Base-by-base conservation (phyloP, 2,329 filamentous ascomycete genomes). In the Lachnellula subtilissima region DNA sequence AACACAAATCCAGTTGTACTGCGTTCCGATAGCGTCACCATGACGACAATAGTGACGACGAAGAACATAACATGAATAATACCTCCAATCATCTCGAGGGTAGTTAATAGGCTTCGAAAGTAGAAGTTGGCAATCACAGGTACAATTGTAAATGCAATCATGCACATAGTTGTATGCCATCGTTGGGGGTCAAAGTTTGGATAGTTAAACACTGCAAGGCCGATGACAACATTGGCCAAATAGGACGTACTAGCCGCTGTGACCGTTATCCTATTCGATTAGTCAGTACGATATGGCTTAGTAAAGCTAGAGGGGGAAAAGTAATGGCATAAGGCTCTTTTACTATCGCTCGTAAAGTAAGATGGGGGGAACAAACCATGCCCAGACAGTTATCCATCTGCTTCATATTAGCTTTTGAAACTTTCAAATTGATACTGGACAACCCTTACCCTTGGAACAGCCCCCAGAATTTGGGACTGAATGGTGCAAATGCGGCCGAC, bases 11-110 rank as follows among this genome's bases (percentile, higher is more conserved):
- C 43, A n/a, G 59, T 23, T 4, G 60, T 49, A 17, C 58, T 58
- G 14, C 56, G 61, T 25, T 56, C 55, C 23, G 61, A 51, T 28
- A 63, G 48, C 5, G 55, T 23, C 61, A 68, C 68, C 47, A 78
- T 73, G 0, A 68, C 64, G 39, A 71, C 66, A 61, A 78, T 56
- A 15, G 76, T 67, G 1, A 65, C 72, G 47, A 77, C 67, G 55
- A 77, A 78, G 8, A 74, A 74, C 17, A 72, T 57, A 15, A 75
- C 64, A 53, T 78, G 76, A 15, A 76, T 66, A 40, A 74, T 67
- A 5, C 78, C 65, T 36, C 76, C 71, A 5, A 76, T 56, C 0
- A 67, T 69, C 54, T 78, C 74, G 51, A 78, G 63, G 4, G 70
- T 64, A 4, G 75, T 72, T 28, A 78, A 64, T 42, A 65, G 64